Evolutionary conservation across 768 basidiomycete genomes (phyloP).

Genomic region (Suillus occidentalis): DNA sequence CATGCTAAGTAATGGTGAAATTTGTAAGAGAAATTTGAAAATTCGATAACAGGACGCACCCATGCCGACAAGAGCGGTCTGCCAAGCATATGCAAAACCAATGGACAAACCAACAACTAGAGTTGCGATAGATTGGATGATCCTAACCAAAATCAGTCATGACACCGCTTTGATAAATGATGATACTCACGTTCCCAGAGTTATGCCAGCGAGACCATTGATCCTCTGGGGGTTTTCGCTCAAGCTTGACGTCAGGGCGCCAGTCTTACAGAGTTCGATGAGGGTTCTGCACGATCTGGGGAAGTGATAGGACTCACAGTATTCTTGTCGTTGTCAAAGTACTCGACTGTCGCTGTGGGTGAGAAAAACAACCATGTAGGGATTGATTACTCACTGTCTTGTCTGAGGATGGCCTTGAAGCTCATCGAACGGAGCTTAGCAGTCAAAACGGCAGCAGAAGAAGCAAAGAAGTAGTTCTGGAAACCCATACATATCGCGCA

Average conservation of each 20-base stretch:
- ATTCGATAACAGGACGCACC: conserved; percentile 39
- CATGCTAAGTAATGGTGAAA: conserved; percentile 45
- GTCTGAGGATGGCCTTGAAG: conserved; percentile 44
- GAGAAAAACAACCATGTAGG: not conserved
- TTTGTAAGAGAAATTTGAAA: not conserved
- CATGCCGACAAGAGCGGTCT: conserved; percentile 79
- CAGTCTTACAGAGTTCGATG: conserved; percentile 49
- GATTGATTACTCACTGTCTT: conserved; percentile 39
- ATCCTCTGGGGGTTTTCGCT: conserved; percentile 90
- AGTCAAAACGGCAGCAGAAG: conserved; percentile 39
- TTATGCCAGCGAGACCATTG: conserved; percentile 83
- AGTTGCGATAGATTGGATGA: conserved; percentile 75
- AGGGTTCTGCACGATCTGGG: not conserved
- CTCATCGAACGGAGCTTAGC: conserved; percentile 37
- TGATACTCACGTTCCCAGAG: conserved; percentile 67
- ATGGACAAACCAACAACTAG: conserved; percentile 70
- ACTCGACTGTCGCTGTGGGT: conserved; percentile 21
- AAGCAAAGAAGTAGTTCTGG: conserved; percentile 39
- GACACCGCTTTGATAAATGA: not conserved
- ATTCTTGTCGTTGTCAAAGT: conserved; percentile 46
- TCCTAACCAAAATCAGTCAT: conserved; percentile 37
- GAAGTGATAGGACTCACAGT: conserved; percentile 4
- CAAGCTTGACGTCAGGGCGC: conserved; percentile 73
- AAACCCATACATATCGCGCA: conserved; percentile 35
- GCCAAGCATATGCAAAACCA: conserved; percentile 77